phyloP scores from a whole-genome alignment of 1,284 basidiomycete species.

The Ceratobasidium sp. region DNA sequence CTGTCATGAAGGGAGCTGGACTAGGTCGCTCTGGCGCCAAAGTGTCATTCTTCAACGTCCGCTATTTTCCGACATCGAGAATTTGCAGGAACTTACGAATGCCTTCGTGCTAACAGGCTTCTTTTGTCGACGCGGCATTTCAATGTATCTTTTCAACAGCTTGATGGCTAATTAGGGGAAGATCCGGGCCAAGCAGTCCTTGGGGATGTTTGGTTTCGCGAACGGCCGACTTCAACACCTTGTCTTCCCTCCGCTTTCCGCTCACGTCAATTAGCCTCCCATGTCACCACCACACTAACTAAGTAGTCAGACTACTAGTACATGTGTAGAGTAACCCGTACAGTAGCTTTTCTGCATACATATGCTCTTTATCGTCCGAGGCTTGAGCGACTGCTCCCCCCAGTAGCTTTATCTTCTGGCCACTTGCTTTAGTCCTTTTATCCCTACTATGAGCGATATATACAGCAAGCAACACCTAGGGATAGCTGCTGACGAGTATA shows the following conservation, averaged over 20 bases:
- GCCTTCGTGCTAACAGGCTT: constrained; percentile 53
- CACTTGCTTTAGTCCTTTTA: background rate
- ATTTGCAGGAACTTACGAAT: constrained; percentile 8
- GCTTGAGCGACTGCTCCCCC: background rate
- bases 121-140: background rate
- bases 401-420: background rate
- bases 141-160: background rate
- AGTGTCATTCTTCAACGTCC: constrained; percentile 5
- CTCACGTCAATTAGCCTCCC: background rate
- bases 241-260: constrained; percentile 17
- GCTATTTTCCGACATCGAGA: constrained; percentile 8
- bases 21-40: background rate
- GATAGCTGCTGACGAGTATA: background rate
- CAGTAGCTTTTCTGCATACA: background rate
- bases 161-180: background rate
- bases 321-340: background rate
- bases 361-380: background rate
- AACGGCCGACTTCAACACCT: background rate
- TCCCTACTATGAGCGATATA: constrained; percentile 1
- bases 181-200: background rate
- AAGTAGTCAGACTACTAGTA: background rate
- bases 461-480: background rate
- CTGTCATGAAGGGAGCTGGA: no score
- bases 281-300: background rate
- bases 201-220: constrained; percentile 16